Percentiles rank a stretch among this genome's conserved stretches.
phyloP scores from a whole-genome alignment of 257 asterid species.

The Parsonsia alboflavescens region DNA sequence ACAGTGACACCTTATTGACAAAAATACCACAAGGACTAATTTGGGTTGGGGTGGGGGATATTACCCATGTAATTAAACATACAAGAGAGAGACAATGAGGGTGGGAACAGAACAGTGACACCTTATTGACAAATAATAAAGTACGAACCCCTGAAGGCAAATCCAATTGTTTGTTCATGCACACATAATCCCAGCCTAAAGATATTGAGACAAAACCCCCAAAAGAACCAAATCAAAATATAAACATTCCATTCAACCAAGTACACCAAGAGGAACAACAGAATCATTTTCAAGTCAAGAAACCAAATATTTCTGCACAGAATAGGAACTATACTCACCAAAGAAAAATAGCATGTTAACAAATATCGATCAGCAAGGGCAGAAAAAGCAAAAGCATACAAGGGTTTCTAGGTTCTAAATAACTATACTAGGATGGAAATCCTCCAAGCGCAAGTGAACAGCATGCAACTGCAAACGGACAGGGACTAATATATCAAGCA shows the following conservation, averaged over 20 bases:
- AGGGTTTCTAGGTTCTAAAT: background rate
- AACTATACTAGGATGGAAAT: background rate
- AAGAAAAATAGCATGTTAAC: background rate
- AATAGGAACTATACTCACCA: background rate
- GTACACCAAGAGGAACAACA: background rate
- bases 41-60: too few relatives aligned
- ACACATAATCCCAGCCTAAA: background rate
- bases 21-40: too few relatives aligned
- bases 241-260: background rate
- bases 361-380: background rate
- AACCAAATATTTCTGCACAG: background rate
- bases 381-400: background rate
- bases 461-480: constrained; percentile 11
- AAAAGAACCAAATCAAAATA: background rate
- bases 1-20: background rate
- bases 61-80: too few relatives aligned
- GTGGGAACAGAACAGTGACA: background rate
- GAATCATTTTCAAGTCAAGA: background rate
- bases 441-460: constrained; percentile 14
- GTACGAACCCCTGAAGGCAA: background rate
- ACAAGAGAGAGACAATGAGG: too few relatives aligned
- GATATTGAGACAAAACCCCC: background rate
- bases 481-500: constrained; percentile 17
- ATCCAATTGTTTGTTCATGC: background rate
- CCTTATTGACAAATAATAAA: background rate